phyloP scores from a whole-genome alignment of 2,329 filamentous ascomycete genomes.

The Emericellopsis cladophorae region DNA sequence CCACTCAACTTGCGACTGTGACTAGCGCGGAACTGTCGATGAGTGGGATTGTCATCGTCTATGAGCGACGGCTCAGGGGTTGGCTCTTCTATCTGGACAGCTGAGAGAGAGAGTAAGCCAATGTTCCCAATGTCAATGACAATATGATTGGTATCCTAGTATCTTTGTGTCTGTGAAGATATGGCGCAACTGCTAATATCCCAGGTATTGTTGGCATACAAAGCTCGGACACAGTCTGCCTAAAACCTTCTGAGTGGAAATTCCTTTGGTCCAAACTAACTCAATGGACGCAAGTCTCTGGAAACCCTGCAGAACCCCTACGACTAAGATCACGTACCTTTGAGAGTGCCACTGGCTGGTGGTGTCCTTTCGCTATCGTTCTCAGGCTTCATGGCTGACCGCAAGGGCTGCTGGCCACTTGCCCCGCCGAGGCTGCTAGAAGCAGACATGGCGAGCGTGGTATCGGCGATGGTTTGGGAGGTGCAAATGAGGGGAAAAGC shows the following conservation, averaged over 20 bases:
- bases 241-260: too few species aligned
- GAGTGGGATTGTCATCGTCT: slow-evolving; percentile 16
- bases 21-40: slow-evolving; percentile 19
- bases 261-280: too few species aligned
- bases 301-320: not conserved
- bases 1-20: slow-evolving; percentile 19
- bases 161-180: too few species aligned
- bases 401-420: slow-evolving; percentile 14
- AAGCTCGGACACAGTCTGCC: too few species aligned
- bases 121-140: not conserved
- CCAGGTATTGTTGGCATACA: too few species aligned
- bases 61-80: slow-evolving; percentile 14
- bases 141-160: too few species aligned
- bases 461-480: too few species aligned
- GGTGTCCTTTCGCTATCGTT: slow-evolving; percentile 23
- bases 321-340: slow-evolving; percentile 24
- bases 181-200: too few species aligned
- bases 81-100: slow-evolving; percentile 47
- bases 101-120: slow-evolving; percentile 11
- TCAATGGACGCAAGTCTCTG: too few species aligned
- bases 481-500: too few species aligned
- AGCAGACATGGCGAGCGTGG: not conserved
- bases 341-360: slow-evolving; percentile 22
- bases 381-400: slow-evolving; percentile 30
- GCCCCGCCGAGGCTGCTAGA: not conserved